These are phyloP conservation scores for Tieghemostelium lacteum DNA, from an alignment of 78 protist genomes.

Conservation along the genomic window DNA sequence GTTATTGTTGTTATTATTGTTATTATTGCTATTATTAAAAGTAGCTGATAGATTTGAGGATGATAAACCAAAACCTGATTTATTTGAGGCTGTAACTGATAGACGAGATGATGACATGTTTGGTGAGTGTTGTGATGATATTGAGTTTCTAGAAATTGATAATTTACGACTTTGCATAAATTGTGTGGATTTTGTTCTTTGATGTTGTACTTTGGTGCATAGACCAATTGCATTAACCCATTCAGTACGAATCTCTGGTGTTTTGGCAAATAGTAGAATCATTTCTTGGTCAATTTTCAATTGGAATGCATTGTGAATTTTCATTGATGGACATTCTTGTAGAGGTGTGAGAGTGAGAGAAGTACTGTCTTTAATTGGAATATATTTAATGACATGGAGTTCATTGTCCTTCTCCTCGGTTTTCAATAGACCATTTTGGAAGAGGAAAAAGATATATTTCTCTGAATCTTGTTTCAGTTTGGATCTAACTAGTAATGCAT, in stretches of 20 bases:
- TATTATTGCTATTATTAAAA: no score
- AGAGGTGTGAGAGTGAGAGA: not conserved
- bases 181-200: slow-evolving; percentile 31
- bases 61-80: no score
- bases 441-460: slow-evolving; percentile 26
- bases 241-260: slow-evolving; percentile 18
- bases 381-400: slow-evolving; percentile 28
- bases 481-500: slow-evolving; percentile 1
- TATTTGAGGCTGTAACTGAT: not conserved
- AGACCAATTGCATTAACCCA: slow-evolving; percentile 32
- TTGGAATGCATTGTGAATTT: slow-evolving; percentile 51
- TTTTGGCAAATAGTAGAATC: slow-evolving; percentile 27
- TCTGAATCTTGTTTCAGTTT: slow-evolving; percentile 51
- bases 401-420: slow-evolving; percentile 2
- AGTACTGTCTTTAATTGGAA: not conserved
- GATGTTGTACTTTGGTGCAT: slow-evolving; percentile 21
- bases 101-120: not conserved
- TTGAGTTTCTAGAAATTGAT: not conserved
- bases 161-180: slow-evolving; percentile 6
- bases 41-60: no score
- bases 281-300: slow-evolving; percentile 21
- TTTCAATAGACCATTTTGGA: slow-evolving; percentile 38
- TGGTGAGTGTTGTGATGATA: not conserved
- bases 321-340: slow-evolving; percentile 37
- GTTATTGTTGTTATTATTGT: no score